Evolutionary conservation across 768 basidiomycete species (phyloP).

Genomic region (Daedaleopsis nitida): DNA sequence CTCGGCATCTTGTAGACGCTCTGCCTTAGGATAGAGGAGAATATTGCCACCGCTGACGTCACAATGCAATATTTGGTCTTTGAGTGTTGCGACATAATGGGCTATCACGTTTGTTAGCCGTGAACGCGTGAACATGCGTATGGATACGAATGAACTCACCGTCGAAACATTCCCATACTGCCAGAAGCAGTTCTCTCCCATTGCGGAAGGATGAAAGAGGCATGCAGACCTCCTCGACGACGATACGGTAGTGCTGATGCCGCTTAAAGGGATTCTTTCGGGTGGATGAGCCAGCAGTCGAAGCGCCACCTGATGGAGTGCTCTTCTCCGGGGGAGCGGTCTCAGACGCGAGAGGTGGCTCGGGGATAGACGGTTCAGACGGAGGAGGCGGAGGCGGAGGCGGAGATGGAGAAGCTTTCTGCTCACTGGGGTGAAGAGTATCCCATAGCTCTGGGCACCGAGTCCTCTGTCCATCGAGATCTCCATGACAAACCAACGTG

Average conservation of each 20-base stretch:
- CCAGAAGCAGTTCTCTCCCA: too few relatives aligned
- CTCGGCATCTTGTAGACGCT: not conserved
- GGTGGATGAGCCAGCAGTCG: too few relatives aligned
- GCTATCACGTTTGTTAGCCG: not conserved
- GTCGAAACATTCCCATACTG: not conserved
- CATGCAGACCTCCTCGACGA: conserved; percentile 15
- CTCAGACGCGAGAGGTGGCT: too few relatives aligned
- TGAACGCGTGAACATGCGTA: too few relatives aligned
- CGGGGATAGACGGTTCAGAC: too few relatives aligned
- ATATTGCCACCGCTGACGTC: conserved; percentile 16
- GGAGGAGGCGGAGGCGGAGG: too few relatives aligned
- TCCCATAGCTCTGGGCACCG: not conserved
- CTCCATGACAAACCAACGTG: conserved; percentile 8
- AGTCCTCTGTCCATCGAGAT: not conserved
- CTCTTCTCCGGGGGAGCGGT: too few relatives aligned
- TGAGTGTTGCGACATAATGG: not conserved
- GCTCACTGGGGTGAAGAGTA: not conserved
- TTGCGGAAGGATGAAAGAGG: not conserved
- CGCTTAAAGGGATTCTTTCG: not conserved
- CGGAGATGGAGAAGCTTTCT: not conserved
- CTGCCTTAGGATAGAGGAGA: conserved; percentile 4
- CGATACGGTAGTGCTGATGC: conserved; percentile 18
- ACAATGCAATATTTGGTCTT: conserved; percentile 1
- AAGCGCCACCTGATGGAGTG: too few relatives aligned
- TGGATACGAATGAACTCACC: not conserved